A percentile compares a stretch with the other conserved stretches of the same genome.
phyloP scores from a whole-genome alignment of 2,329 filamentous ascomycete genomes.

The Exophiala sp. region DNA sequence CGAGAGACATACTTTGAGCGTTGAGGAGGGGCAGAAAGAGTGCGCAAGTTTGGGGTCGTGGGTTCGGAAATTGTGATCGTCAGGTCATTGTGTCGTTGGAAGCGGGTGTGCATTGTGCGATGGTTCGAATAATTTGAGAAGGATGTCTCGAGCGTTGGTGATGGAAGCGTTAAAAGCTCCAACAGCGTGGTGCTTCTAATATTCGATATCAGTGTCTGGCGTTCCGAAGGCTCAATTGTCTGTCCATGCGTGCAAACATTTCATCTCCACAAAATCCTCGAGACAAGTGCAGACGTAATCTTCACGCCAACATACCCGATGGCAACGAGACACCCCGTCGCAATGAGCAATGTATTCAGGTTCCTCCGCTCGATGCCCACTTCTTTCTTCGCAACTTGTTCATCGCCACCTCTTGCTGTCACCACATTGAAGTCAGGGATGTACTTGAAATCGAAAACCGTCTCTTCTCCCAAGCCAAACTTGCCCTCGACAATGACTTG shows the following conservation, averaged over 20 bases:
- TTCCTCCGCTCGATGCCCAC: conserved; percentile 25
- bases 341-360: conserved; percentile 24
- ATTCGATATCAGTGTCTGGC: no score
- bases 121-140: no score
- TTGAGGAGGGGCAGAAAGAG: conserved; percentile 6
- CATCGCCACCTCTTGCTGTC: conserved; percentile 34
- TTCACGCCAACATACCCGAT: conserved; percentile 18
- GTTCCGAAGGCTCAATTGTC: neutral
- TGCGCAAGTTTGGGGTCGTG: neutral
- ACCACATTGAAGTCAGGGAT: conserved; percentile 55
- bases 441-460: conserved; percentile 69
- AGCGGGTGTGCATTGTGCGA: neutral
- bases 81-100: neutral
- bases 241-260: neutral
- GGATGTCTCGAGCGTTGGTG: neutral
- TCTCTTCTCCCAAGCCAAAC: conserved; percentile 57
- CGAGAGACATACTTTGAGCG: conserved; percentile 2
- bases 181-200: no score
- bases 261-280: conserved; percentile 7
- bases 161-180: neutral
- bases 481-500: conserved; percentile 61
- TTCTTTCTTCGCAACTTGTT: conserved; percentile 38
- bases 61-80: conserved; percentile 1
- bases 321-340: conserved; percentile 10
- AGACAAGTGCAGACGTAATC: conserved; percentile 6